Evolutionary conservation across 2,329 filamentous ascomycete genomes (phyloP), one percentile per base, ranked within the genome.

Genomic region (Colletotrichum echinochloae): DNA sequence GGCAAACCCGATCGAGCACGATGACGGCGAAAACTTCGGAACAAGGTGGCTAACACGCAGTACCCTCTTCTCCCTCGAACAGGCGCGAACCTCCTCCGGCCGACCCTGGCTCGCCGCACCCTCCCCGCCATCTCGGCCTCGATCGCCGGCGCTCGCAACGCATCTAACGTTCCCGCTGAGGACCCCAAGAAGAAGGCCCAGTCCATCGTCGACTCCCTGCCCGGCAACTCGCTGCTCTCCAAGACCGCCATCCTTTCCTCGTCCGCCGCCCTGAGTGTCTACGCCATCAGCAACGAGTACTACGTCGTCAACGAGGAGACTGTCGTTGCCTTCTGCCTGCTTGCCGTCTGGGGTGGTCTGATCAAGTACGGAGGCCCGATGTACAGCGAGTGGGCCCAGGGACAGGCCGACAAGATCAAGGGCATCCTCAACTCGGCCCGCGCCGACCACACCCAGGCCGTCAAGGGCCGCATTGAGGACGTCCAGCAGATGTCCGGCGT

Each of bases 271-370:
- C 85, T 97, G 78, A 95, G 93, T 79, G 89, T 97, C 83, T 97
- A 96, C 81, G 96, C 94, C 80, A 94, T 99, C 86, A 97, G 93
- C 91, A 99, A 97, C 87, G 96, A 99, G 90, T 94, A 98, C 88
- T 98, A 98, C 86, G 94, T 99, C 82, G 89, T 99, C 85, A 99
- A 99, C 87, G 96, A 99, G 89, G 96, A 99, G 88, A 93, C 95
- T 74, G 93, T 99, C 81, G 93, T 97, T 80, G 93, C 94, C 76
- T 90, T 99, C 86, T 96, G 93, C 83, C 88, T 99, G 79, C 87
- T 98, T 81, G 94, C 92, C 81, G 93, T 98, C 81, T 99, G 97
- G 92, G 92, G 88, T 80, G 94, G 91, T 73, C 89, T 97, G 78
- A 95, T 94, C 86, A 96, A 97, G 85, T 98, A 94, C 82, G 94